These are phyloP conservation scores for Saprolegnia parasitica DNA, from an alignment of 352 stramenopile species.

Conservation along the genomic window DNA sequence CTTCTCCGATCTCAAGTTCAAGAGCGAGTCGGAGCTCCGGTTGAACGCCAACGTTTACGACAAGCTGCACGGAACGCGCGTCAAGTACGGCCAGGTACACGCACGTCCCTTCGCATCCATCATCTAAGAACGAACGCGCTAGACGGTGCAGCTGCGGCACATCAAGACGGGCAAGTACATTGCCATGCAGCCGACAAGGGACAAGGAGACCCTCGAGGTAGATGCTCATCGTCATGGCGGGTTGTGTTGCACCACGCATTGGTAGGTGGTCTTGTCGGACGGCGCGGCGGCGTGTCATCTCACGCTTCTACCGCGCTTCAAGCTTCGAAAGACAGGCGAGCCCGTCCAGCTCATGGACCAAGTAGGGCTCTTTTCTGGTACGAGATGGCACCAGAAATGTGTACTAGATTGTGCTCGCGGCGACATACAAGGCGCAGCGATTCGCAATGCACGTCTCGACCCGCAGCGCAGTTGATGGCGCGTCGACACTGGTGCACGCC, in stretches of 20 bases:
- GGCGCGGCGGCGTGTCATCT: conserved; percentile 51
- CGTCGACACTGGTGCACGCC: conserved; percentile 40
- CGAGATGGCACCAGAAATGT: neutral
- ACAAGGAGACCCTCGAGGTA: conserved; percentile 39
- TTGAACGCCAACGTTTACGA: conserved; percentile 70
- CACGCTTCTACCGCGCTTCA: conserved; percentile 53
- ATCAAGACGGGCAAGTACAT: conserved; percentile 61
- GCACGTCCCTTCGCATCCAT: neutral
- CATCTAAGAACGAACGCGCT: neutral
- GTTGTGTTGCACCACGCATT: too few species aligned
- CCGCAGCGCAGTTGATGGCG: conserved; percentile 35
- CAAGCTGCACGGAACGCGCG: conserved; percentile 52
- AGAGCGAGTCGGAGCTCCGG: conserved; percentile 57
- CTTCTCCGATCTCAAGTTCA: conserved; percentile 51
- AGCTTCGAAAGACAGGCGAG: conserved; percentile 57
- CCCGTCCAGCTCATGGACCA: conserved; percentile 67
- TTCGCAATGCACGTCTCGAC: conserved; percentile 50
- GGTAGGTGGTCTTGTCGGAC: conserved; percentile 38
- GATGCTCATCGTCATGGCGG: too few species aligned
- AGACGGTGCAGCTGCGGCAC: conserved; percentile 55
- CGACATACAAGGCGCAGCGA: neutral
- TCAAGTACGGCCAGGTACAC: conserved; percentile 63
- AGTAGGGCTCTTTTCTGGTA: conserved; percentile 29
- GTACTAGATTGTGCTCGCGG: conserved; percentile 40
- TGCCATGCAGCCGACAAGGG: conserved; percentile 34